These are phyloP conservation scores for Lactifluus piperatus DNA, from an alignment of 768 basidiomycete species.

Conservation along the genomic window DNA sequence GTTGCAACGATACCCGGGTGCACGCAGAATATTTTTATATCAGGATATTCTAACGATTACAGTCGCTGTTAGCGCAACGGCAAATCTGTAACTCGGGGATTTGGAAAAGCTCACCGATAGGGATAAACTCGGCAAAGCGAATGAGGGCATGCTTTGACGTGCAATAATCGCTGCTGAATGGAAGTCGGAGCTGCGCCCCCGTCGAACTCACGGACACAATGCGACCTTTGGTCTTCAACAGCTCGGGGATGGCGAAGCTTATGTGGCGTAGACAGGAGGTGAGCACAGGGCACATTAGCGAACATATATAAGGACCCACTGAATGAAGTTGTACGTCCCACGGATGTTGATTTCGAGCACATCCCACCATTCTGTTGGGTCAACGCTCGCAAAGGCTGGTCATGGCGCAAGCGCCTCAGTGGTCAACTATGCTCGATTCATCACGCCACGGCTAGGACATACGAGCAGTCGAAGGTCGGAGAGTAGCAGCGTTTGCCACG, in stretches of 20 bases:
- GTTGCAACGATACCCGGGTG: background rate
- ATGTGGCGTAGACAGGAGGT: background rate
- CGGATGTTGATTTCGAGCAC: slow-evolving; percentile 5
- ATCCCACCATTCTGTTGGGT: slow-evolving; percentile 7
- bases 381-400: background rate
- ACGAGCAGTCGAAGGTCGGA: background rate
- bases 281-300: background rate
- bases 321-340: slow-evolving; percentile 8
- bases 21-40: background rate
- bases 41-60: background rate
- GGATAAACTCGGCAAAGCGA: background rate
- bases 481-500: slow-evolving; percentile 24
- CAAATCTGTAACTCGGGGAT: background rate
- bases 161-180: slow-evolving; percentile 8
- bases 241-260: background rate
- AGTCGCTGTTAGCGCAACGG: background rate
- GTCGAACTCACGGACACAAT: background rate
- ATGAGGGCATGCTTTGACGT: background rate
- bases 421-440: too few species aligned
- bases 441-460: too few species aligned
- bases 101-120: background rate
- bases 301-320: background rate
- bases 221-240: slow-evolving; percentile 2
- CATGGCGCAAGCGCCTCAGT: too few species aligned
- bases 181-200: background rate